phyloP scores from a whole-genome alignment of 2,329 filamentous ascomycete genomes.

The Cladosporium sp. region DNA sequence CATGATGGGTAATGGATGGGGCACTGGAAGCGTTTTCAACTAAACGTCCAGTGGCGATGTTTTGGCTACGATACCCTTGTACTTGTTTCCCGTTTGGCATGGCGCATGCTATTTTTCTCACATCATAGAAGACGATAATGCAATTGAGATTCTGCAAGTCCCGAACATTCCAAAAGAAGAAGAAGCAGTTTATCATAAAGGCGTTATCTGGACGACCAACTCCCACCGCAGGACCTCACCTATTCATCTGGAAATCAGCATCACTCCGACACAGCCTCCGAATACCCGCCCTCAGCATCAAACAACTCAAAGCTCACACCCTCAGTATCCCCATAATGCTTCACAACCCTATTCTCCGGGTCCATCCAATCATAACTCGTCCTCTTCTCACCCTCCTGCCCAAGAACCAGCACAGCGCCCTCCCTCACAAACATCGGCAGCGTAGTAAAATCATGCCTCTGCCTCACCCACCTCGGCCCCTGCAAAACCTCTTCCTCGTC shows the following conservation, averaged over 20 bases:
- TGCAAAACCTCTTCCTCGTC: conserved; percentile 34
- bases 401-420: conserved; percentile 37
- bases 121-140: neutral
- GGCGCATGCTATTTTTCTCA: neutral
- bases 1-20: conserved; percentile 18
- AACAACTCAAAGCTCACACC: conserved; percentile 34
- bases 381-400: conserved; percentile 33
- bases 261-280: neutral
- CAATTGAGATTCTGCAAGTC: neutral
- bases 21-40: conserved; percentile 17
- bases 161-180: too few relatives aligned
- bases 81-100: neutral
- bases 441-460: conserved; percentile 37
- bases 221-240: too few relatives aligned
- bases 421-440: conserved; percentile 39
- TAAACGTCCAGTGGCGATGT: neutral
- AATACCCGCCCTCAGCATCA: conserved; percentile 28
- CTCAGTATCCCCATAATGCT: conserved; percentile 34
- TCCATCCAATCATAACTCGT: conserved; percentile 37
- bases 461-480: conserved; percentile 42
- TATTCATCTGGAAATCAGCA: too few relatives aligned
- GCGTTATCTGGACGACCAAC: too few relatives aligned
- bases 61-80: conserved; percentile 7
- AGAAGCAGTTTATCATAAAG: too few relatives aligned
- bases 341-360: conserved; percentile 31